Evolutionary conservation across 2,329 filamentous ascomycete genomes (phyloP).

Genomic region (Aspergillus caelatus): DNA sequence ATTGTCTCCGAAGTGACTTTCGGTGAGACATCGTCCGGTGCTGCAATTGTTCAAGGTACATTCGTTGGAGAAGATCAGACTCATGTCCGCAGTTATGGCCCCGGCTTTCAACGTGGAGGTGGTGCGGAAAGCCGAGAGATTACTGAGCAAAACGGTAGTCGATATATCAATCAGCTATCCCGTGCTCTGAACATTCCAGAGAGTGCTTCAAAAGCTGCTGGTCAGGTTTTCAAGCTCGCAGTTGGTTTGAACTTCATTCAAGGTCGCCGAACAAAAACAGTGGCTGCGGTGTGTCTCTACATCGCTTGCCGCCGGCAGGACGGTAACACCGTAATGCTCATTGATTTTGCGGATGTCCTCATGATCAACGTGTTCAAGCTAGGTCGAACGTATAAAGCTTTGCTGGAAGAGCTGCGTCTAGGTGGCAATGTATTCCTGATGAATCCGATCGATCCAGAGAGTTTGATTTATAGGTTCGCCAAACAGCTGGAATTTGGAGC

Average conservation of each 20-base stretch:
- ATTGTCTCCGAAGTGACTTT: conserved; percentile 93
- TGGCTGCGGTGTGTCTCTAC: conserved; percentile 90
- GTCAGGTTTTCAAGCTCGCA: conserved; percentile 76
- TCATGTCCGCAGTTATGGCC: conserved; percentile 65
- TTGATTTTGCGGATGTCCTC: conserved; percentile 89
- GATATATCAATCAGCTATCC: conserved; percentile 46
- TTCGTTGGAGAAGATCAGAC: conserved; percentile 86
- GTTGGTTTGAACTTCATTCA: conserved; percentile 77
- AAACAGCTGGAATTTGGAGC: conserved; percentile 87
- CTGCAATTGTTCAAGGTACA: conserved; percentile 86
- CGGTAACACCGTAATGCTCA: conserved; percentile 85
- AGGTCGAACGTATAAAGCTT: conserved; percentile 83
- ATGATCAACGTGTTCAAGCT: conserved; percentile 88
- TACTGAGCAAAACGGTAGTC: conserved; percentile 49
- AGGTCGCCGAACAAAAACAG: conserved; percentile 80
- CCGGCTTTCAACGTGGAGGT: conserved; percentile 50
- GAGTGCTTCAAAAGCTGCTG: conserved; percentile 65
- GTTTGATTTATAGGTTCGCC: conserved; percentile 88
- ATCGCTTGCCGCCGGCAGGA: conserved; percentile 79
- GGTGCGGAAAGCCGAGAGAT: conserved; percentile 54
- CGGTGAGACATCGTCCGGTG: conserved; percentile 81
- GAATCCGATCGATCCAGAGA: conserved; percentile 80
- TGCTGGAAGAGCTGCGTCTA: conserved; percentile 63
- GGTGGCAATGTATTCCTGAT: conserved; percentile 66
- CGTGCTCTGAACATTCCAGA: conserved; percentile 54